Evolutionary conservation across 805 yeast genomes (phyloP), one percentile per base, ranked within the genome.

Genomic region (Wilhelminamyces savonicus): DNA sequence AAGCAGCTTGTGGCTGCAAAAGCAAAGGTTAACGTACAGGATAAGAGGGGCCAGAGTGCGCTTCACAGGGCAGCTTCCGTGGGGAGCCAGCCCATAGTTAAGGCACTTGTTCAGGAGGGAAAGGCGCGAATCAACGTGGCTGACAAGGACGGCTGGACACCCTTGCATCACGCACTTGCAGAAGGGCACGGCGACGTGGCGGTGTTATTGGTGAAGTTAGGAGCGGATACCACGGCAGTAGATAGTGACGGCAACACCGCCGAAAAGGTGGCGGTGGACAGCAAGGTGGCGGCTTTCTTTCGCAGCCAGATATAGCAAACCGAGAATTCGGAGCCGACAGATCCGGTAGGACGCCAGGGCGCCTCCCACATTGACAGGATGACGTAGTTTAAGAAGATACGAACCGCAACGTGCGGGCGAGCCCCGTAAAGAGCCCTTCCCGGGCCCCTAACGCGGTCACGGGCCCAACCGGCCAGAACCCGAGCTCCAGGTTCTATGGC

Each of bases 181-280:
- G 97, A 88, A 54, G 96, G 95, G 0, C 79, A 78, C 43, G 87
- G 81, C 1, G 95, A 83, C 35, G 74, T 75, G 8, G 95, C 83
- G 0, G 62, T 76, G 1, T 46, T 62, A 20, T 56, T 88, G 27
- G 76, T 78, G 2, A 64, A 68, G 30, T 59, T 68, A 4, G 90
- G 90, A 0, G 96, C 95, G 0, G 86, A 82, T 41, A 52, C 63
- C 8, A 54, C 46, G 13, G 32, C 62, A 10, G 58, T 56, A 28
- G 75, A 70, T 39, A 36, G 44, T 2, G 81, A 76, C 9, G 85
- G 78, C 2, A 57, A 70, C 32, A 67, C 45, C 4, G 50, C 68
- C 7, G 37, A 36, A n/a, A 53, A 54, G 30, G 66, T 59, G 16
- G 50, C 59, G 15, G 64, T 50, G 12, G 62, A 55, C 32, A 59